Conservation (phyloP, 495 filamentous ascomycete genomes). For the Podospora anserina region DNA sequence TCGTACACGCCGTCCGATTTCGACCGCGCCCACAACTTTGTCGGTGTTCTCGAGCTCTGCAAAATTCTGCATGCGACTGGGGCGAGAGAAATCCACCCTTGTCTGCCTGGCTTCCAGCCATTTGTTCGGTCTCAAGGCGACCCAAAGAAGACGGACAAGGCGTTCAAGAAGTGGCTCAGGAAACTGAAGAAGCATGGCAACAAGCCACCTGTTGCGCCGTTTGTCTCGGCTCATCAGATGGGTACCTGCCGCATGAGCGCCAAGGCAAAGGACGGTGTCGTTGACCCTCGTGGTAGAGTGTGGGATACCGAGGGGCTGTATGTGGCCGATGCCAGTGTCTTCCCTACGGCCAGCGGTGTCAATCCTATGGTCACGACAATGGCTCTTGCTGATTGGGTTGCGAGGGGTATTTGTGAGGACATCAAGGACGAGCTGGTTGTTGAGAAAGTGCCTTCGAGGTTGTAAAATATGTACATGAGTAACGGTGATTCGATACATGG, state of each 20-base stretch:
- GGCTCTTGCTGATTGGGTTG: conserved; percentile 71
- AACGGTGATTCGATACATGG: not conserved
- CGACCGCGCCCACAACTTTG: conserved; percentile 65
- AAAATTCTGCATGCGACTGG: conserved; percentile 75
- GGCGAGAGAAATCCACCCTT: conserved; percentile 70
- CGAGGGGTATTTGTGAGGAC: conserved; percentile 48
- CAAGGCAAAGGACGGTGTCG: conserved; percentile 60
- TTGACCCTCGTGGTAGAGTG: conserved; percentile 69
- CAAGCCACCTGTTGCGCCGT: conserved; percentile 48
- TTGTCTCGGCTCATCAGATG: conserved; percentile 79
- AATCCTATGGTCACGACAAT: conserved; percentile 94
- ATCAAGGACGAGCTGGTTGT: conserved; percentile 17
- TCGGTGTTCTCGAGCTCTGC: conserved; percentile 66
- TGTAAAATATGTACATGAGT: conserved; percentile 8
- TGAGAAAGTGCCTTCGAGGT: conserved; percentile 6
- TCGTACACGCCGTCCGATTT: conserved; percentile 66
- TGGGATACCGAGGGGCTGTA: conserved; percentile 74
- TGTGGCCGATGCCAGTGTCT: conserved; percentile 82
- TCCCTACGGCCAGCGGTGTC: conserved; percentile 85
- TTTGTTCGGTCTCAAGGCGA: conserved; percentile 57
- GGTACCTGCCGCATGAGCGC: conserved; percentile 80
- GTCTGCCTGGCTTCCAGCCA: conserved; percentile 55
- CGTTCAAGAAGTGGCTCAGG: conserved; percentile 54
- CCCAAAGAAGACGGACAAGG: conserved; percentile 24
- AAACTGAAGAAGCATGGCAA: conserved; percentile 50